Base-by-base conservation (phyloP, 2,329 filamentous ascomycete genomes). In the Xylaria hypoxylon region DNA sequence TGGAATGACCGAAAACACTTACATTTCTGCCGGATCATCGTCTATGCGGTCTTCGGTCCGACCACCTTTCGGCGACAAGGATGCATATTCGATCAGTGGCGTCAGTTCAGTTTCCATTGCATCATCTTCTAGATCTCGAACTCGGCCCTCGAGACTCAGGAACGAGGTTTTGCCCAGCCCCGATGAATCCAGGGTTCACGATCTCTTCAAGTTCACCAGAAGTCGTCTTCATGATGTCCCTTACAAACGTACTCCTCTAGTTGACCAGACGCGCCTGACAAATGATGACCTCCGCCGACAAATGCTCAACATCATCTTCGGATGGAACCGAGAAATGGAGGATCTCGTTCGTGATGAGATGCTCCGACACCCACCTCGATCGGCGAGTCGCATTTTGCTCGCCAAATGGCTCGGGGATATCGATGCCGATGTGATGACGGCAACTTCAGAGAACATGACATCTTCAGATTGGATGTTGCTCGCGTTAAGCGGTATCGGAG, bases 381-480 rank as follows among this genome's bases (percentile, higher is more conserved):
- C 93, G 5, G 87, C 92, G 1, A 91, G 89, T 68, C 89, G 92
- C 13, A 92, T 98, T 58, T 85, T 98, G 44, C 85, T 99, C 4
- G 87, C 93, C 1, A 97, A 96, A 79, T 99, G 96, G 96, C 86
- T 99, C 0, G 94, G 94, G 15, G 92, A 97, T 68, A 88, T 93
- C 42, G 90, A 93, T 65, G 86, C 90, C 0, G 93, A 97, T 73
- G 86, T 93, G 45, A 92, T 97, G 87, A 86, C 89, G 11, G 89
- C 92, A 2, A 92, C 89, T 48, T 91, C 93, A 0, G 89, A 95
- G 71, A 91, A 92, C n/a, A 94, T 96, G 86, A 95, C 93, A 10
- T 93, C 92, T 2, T 92, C 93, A 0, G 96, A 98, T 79, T 99
- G 96, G 96, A 97, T 99, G 93, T 82, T 98, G 65, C 83, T 99